These are phyloP conservation scores for Talinum fruticosum DNA, from an alignment of 148 eudicot genomes.

Conservation along the genomic window DNA sequence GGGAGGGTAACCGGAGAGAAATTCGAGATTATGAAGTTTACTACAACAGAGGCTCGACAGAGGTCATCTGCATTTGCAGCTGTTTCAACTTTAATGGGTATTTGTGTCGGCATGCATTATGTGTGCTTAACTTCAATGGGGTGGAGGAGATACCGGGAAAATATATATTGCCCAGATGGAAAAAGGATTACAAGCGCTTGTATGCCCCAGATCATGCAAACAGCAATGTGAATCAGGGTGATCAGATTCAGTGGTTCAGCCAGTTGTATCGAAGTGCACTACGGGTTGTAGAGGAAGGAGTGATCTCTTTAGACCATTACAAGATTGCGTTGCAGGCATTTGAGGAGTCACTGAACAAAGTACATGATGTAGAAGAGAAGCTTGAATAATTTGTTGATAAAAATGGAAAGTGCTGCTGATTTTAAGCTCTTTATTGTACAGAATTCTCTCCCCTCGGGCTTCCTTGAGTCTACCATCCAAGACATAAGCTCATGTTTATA, in stretches of 20 bases:
- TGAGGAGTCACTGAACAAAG: constrained; percentile 61
- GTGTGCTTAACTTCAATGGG: constrained; percentile 68
- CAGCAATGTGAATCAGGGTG: constrained; percentile 31
- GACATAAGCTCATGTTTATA: too few relatives aligned
- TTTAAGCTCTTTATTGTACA: too few relatives aligned
- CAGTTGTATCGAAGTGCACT: constrained; percentile 64
- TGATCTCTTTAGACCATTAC: constrained; percentile 66
- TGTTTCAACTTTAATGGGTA: constrained; percentile 75
- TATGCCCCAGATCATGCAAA: constrained; percentile 33
- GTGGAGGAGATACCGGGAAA: constrained; percentile 66
- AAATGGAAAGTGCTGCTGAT: too few relatives aligned
- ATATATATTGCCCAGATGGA: constrained; percentile 68
- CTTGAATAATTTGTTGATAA: constrained; percentile 22
- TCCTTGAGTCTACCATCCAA: too few relatives aligned
- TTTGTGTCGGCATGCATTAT: constrained; percentile 68
- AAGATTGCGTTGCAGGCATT: constrained; percentile 60
- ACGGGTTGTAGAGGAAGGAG: constrained; percentile 81
- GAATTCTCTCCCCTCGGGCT: too few relatives aligned
- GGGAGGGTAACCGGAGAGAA: constrained; percentile 56
- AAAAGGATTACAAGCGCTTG: constrained; percentile 61
- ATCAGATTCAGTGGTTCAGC: constrained; percentile 41
- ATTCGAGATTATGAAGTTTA: constrained; percentile 64
- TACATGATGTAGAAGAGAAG: constrained; percentile 52
- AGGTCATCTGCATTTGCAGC: constrained; percentile 74
- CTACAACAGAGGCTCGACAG: constrained; percentile 51